Base-by-base conservation (phyloP, 169 alveolate genomes). In the Besnoitia besnoiti region DNA sequence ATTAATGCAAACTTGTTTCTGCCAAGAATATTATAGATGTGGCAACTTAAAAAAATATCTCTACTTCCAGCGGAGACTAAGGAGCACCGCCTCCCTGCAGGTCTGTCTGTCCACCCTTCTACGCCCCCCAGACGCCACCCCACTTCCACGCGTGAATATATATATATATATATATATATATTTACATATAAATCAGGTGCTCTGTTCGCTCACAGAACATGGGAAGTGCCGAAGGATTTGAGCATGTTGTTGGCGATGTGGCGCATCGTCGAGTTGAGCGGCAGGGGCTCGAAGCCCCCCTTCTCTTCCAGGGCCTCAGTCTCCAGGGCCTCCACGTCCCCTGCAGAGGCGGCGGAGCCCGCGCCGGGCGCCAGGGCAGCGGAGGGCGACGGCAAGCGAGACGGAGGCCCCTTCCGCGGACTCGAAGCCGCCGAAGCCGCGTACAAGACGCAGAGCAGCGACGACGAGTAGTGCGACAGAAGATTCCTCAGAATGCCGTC, bases 211-310 rank as follows among this genome's bases (percentile, higher is more conserved):
- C n/a, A 67, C 80, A 67, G 42, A 35, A 67, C 80, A 33, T 67
- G 80, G 0, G 39, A 30, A 67, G 80, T 35, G 24, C 47, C 47
- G 39, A 8, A 67, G 46, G 39, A 8, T 35, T 67, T 67, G 44
- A 67, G 42, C 80, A 67, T 67, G 80, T 67, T 67, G 80, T 35
- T 33, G 35, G 94, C 92, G 90, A 94, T 91, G 75, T 92, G 94
- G 87, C 97, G 95, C 92, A 92, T 87, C 46, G 94, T 92, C 85
- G 94, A 88, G 90, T 91, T 93, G 51, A 95, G 92, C 39, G 97
- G 97, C 77, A 95, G 93, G 46, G 97, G 95, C 91, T 95, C 97
- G 90, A 94, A 95, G 40, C 96, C 80, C n/a, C 80, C 47, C 44
- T 30, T 35, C 80, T 30, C 80, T 2, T 37, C 80, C 21, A 35